phyloP scores from a whole-genome alignment of 208 protist species.

The Kentomonas sorsogonicus region DNA sequence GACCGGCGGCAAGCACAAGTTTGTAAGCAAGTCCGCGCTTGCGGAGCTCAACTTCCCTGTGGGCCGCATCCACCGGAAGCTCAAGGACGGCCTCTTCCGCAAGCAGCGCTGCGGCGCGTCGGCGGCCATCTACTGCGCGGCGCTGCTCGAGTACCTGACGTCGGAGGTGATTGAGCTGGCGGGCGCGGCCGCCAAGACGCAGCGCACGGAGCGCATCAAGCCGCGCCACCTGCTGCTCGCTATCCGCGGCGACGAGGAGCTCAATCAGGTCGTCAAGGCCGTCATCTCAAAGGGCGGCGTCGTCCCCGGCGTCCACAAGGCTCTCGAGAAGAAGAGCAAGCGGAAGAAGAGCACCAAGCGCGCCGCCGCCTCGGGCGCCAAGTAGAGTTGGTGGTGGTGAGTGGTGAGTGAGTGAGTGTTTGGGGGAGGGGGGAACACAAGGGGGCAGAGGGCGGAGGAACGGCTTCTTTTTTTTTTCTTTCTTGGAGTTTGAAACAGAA shows the following conservation, averaged over 20 bases:
- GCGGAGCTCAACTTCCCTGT: slow-evolving; percentile 96
- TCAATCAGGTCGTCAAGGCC: slow-evolving; percentile 97
- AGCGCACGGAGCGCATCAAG: slow-evolving; percentile 97
- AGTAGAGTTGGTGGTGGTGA: not conserved
- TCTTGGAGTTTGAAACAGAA: too few species aligned
- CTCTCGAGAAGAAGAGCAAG: slow-evolving; percentile 88
- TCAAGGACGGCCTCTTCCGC: slow-evolving; percentile 94
- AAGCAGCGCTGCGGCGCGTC: slow-evolving; percentile 95
- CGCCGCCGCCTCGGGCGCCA: slow-evolving; percentile 11
- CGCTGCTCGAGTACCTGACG: slow-evolving; percentile 98
- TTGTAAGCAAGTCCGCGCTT: slow-evolving; percentile 81
- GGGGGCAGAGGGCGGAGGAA: not conserved
- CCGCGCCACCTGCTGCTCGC: slow-evolving; percentile 98
- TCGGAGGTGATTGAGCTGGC: slow-evolving; percentile 99
- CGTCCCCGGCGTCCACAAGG: slow-evolving; percentile 86
- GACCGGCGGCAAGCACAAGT: slow-evolving; percentile 77
- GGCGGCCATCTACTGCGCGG: slow-evolving; percentile 97
- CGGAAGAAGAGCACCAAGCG: slow-evolving; percentile 89
- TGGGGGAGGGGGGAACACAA: not conserved
- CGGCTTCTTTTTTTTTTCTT: not conserved
- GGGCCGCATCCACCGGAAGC: slow-evolving; percentile 97
- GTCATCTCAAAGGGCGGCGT: slow-evolving; percentile 88
- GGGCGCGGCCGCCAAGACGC: slow-evolving; percentile 96
- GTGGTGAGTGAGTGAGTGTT: not conserved
- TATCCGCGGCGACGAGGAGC: slow-evolving; percentile 98